A percentile compares a stretch with the other conserved stretches of the same genome.
These are phyloP conservation scores for maize (Zea mays) DNA, from an alignment of 176 grass and related monocot genomes.

Conservation along the genomic window Zm-B73-REFERENCE-NAM-5.0 NC_050099.1:246602501-246603000, in stretches of 20 bases:
- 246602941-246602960: slow-evolving; percentile 58
- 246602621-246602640: slow-evolving; percentile 13
- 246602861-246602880: slow-evolving; percentile 49
- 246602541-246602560: slow-evolving; percentile 42
- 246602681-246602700: slow-evolving; percentile 59
- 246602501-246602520: slow-evolving; percentile 40
- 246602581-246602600: slow-evolving; percentile 42
- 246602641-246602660: not conserved
- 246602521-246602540: slow-evolving; percentile 61
- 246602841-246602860: slow-evolving; percentile 35
- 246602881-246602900: slow-evolving; percentile 50
- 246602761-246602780: slow-evolving; percentile 39
- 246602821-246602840: slow-evolving; percentile 44
- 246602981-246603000: not conserved
- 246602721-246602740: not conserved
- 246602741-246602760: slow-evolving; percentile 53
- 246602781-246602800: not conserved
- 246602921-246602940: slow-evolving; percentile 32
- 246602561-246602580: slow-evolving; percentile 30
- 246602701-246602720: slow-evolving; percentile 62
- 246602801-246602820: slow-evolving; percentile 17
- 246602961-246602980: slow-evolving; percentile 20
- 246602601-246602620: slow-evolving; percentile 26
- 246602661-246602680: slow-evolving; percentile 49
- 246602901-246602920: slow-evolving; percentile 33